phyloP scores from a whole-genome alignment of 176 grass and related monocot genomes.

The Olyra latifolia region DNA sequence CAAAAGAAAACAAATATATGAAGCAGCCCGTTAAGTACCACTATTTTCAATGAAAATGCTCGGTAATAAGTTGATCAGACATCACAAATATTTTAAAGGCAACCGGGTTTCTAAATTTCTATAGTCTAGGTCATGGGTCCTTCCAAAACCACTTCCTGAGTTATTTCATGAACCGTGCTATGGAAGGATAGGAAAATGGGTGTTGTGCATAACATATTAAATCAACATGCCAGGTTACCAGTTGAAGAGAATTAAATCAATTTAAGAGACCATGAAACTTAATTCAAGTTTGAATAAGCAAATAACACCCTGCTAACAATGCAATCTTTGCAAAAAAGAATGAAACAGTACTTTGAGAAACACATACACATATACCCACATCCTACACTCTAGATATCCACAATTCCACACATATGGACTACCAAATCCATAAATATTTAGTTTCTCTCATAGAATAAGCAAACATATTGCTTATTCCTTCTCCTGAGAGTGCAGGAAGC shows the following conservation, averaged over 20 bases:
- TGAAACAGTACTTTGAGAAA: neutral
- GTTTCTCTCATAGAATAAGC: conserved; percentile 6
- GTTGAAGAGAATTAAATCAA: neutral
- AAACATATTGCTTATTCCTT: conserved; percentile 10
- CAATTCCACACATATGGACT: neutral
- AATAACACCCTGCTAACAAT: neutral
- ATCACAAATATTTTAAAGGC: neutral
- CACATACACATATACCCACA: neutral
- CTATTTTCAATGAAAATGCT: neutral
- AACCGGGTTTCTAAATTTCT: neutral
- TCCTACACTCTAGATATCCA: neutral
- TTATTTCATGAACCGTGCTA: neutral
- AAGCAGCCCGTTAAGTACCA: neutral
- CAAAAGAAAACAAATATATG: neutral
- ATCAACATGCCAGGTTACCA: neutral
- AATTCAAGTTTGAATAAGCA: conserved; percentile 4
- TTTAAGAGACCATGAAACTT: conserved; percentile 1
- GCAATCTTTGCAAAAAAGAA: conserved; percentile 22
- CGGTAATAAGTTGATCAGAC: conserved; percentile 2
- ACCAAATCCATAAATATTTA: neutral
- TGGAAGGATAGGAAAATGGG: conserved; percentile 1
- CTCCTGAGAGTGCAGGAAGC: neutral
- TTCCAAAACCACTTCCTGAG: neutral
- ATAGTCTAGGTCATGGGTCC: neutral
- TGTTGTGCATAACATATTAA: neutral